Evolutionary conservation across 2,329 filamentous ascomycete species (phyloP).

Genomic region (Ceratocystis harringtonii): DNA sequence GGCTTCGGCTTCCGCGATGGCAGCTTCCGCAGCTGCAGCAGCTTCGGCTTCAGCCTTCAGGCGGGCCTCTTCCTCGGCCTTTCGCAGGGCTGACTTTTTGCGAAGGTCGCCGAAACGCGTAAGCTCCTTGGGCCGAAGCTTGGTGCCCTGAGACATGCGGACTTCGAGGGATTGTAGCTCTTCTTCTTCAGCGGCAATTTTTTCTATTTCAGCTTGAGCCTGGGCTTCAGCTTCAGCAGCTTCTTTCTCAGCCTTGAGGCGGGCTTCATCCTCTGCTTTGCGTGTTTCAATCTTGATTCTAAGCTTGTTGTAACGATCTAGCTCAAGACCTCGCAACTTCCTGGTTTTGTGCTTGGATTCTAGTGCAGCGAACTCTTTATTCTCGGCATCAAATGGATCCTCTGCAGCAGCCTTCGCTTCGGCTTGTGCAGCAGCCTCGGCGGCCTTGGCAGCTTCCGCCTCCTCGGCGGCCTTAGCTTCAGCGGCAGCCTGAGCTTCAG

Average conservation of each 20-base stretch:
- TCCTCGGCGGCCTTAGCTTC: not conserved
- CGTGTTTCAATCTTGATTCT: constrained; percentile 6
- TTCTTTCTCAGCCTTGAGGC: constrained; percentile 7
- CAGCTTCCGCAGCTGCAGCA: constrained; percentile 11
- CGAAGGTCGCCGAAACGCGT: not conserved
- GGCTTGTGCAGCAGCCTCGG: constrained; percentile 2
- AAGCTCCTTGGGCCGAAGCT: not conserved
- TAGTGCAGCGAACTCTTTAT: constrained; percentile 41
- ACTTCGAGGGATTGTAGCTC: not conserved
- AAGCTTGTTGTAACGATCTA: constrained; percentile 15
- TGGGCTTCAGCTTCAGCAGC: constrained; percentile 8
- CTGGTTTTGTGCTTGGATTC: constrained; percentile 27
- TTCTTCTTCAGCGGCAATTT: constrained; percentile 18
- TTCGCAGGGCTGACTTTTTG: not conserved
- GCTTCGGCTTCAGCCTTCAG: constrained; percentile 8
- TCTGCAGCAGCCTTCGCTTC: not conserved
- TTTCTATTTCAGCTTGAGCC: constrained; percentile 22
- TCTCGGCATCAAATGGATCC: constrained; percentile 27
- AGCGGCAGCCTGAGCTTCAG: not conserved
- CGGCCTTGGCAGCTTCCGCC: not conserved
- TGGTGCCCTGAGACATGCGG: not conserved
- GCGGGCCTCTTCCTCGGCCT: constrained; percentile 5
- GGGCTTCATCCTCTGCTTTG: constrained; percentile 7
- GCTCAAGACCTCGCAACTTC: constrained; percentile 16
- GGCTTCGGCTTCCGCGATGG: not conserved